Conservation (phyloP, 164 flowering plant genomes). For the Vitis amurensis region DNA sequence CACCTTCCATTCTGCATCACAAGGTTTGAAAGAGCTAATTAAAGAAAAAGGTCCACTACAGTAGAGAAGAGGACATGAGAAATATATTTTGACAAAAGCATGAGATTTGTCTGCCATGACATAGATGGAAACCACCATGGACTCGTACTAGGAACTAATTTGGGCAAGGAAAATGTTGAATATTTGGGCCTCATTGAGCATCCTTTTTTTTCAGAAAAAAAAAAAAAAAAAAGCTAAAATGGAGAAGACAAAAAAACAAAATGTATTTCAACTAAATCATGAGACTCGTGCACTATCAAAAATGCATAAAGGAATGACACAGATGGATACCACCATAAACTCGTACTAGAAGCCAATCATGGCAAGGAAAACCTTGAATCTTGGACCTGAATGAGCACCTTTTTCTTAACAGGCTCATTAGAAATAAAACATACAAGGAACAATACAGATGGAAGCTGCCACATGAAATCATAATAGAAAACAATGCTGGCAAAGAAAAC, state of each 20-base stretch:
- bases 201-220: no score
- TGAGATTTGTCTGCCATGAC: no score
- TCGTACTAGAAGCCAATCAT: not conserved
- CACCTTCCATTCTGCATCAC: conserved; percentile 87
- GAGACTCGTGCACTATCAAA: not conserved
- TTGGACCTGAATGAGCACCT: not conserved
- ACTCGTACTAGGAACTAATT: no score
- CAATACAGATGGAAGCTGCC: not conserved
- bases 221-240: no score
- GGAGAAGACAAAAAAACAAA: no score
- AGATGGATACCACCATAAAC: not conserved
- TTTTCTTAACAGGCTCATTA: not conserved
- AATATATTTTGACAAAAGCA: not conserved
- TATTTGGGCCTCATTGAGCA: no score
- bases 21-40: not conserved
- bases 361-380: not conserved
- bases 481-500: no score
- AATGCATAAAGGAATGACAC: not conserved
- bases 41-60: not conserved
- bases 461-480: no score
- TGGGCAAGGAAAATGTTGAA: no score
- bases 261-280: not conserved
- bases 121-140: no score
- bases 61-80: not conserved
- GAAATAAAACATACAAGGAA: no score